A percentile compares a stretch with the other conserved stretches of the same genome.
These are phyloP conservation scores for Strobilomyces confusus DNA, from an alignment of 768 basidiomycete genomes.

Conservation along the genomic window DNA sequence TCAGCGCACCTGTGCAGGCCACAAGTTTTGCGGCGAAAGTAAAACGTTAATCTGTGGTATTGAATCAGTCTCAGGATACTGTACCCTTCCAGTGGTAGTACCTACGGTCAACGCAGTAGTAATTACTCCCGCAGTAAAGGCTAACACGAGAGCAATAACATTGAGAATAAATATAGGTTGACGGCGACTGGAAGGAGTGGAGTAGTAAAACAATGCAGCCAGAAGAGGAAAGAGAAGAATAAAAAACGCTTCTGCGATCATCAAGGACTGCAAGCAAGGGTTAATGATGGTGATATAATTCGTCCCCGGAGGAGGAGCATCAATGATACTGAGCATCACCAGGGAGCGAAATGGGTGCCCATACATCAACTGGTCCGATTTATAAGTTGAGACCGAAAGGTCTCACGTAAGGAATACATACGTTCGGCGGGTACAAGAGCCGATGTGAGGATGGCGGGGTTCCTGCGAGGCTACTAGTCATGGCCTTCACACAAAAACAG, in stretches of 20 bases:
- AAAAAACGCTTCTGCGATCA: slow-evolving; percentile 25
- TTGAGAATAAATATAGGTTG: slow-evolving; percentile 25
- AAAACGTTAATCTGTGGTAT: no score
- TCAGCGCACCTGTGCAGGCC: slow-evolving; percentile 7
- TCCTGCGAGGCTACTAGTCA: no score
- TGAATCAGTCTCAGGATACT: no score
- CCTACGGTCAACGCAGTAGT: no score
- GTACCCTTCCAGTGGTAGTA: no score
- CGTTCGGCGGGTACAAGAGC: no score
- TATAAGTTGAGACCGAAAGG: no score
- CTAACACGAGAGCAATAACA: slow-evolving; percentile 6
- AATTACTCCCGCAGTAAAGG: slow-evolving; percentile 3
- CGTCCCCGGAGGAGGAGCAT: background rate
- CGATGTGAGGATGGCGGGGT: no score
- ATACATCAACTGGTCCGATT: no score
- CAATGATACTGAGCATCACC: background rate
- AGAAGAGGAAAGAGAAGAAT: slow-evolving; percentile 22
- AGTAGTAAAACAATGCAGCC: slow-evolving; percentile 25
- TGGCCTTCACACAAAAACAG: no score
- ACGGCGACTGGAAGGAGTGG: slow-evolving; percentile 14
- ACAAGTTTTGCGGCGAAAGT: slow-evolving; percentile 6
- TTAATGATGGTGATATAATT: slow-evolving; percentile 1
- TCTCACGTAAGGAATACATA: no score
- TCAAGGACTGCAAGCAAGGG: slow-evolving; percentile 13
- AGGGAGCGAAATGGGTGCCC: no score